Percentiles rank a stretch among this genome's conserved stretches.
phyloP scores from a whole-genome alignment of 306 rosid species.

The Rosa rugosa region DNA sequence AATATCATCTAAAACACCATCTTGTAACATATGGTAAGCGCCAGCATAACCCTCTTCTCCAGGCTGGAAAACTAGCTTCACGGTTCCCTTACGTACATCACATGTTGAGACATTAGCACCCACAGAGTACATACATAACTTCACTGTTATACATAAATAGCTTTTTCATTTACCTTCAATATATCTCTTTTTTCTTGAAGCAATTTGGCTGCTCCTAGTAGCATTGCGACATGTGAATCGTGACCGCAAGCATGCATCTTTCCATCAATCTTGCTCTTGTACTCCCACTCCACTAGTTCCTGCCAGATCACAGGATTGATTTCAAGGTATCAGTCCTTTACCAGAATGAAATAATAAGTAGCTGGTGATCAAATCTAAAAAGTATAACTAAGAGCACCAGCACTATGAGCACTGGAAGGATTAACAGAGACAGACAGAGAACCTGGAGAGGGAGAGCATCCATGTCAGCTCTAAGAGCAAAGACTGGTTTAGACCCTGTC shows the following conservation, averaged over 20 bases:
- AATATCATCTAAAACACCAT: slow-evolving; percentile 29
- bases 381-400: not conserved
- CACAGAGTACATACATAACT: not conserved
- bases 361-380: not conserved
- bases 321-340: not conserved
- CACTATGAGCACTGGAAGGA: not conserved
- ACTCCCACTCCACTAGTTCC: slow-evolving; percentile 55
- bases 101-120: slow-evolving; percentile 3
- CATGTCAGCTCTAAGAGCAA: slow-evolving; percentile 50
- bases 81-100: slow-evolving; percentile 38
- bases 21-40: slow-evolving; percentile 49
- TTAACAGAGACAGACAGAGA: not conserved
- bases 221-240: slow-evolving; percentile 57
- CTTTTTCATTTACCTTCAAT: slow-evolving; percentile 17
- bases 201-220: slow-evolving; percentile 56
- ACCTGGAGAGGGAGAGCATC: slow-evolving; percentile 50
- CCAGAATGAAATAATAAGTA: not conserved
- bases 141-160: not conserved
- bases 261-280: slow-evolving; percentile 49
- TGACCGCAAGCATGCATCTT: slow-evolving; percentile 60
- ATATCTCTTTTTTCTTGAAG: slow-evolving; percentile 31
- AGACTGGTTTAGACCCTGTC: slow-evolving; percentile 32
- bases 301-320: slow-evolving; percentile 9
- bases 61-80: slow-evolving; percentile 49
- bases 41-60: slow-evolving; percentile 52